These are phyloP conservation scores for Saccharomycopsis capsularis DNA, from an alignment of 805 yeast genomes.

Conservation along the genomic window DNA sequence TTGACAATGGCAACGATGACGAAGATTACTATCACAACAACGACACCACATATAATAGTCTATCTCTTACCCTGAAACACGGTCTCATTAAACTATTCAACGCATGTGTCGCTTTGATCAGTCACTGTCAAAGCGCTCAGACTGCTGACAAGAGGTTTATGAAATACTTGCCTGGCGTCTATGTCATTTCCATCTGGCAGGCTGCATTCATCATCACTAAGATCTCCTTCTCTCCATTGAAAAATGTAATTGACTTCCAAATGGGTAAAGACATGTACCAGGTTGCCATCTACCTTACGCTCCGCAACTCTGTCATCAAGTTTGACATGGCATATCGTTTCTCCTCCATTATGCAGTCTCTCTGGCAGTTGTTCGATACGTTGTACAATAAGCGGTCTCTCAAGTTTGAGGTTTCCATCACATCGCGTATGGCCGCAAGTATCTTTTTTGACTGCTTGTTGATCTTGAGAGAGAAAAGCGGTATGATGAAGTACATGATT, in stretches of 20 bases:
- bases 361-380: constrained; percentile 81
- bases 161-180: constrained; percentile 75
- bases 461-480: constrained; percentile 78
- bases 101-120: constrained; percentile 65
- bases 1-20: not conserved
- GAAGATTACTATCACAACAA: not conserved
- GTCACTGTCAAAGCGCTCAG: constrained; percentile 59
- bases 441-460: constrained; percentile 88
- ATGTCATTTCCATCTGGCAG: constrained; percentile 83
- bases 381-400: constrained; percentile 47
- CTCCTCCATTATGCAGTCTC: constrained; percentile 86
- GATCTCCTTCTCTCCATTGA: constrained; percentile 67
- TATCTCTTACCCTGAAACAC: constrained; percentile 51
- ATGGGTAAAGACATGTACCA: constrained; percentile 66
- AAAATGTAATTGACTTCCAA: constrained; percentile 56
- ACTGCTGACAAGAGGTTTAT: constrained; percentile 54
- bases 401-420: constrained; percentile 45
- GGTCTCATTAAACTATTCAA: constrained; percentile 76
- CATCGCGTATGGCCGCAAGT: constrained; percentile 86
- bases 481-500: constrained; percentile 56
- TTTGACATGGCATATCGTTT: constrained; percentile 92
- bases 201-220: constrained; percentile 79
- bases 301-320: constrained; percentile 76
- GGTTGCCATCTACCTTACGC: constrained; percentile 58
- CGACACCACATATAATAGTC: too few relatives aligned